These are phyloP conservation scores for Stagonosporopsis chrysanthemi DNA, from an alignment of 2,329 filamentous ascomycete genomes.

Conservation along the genomic window DNA sequence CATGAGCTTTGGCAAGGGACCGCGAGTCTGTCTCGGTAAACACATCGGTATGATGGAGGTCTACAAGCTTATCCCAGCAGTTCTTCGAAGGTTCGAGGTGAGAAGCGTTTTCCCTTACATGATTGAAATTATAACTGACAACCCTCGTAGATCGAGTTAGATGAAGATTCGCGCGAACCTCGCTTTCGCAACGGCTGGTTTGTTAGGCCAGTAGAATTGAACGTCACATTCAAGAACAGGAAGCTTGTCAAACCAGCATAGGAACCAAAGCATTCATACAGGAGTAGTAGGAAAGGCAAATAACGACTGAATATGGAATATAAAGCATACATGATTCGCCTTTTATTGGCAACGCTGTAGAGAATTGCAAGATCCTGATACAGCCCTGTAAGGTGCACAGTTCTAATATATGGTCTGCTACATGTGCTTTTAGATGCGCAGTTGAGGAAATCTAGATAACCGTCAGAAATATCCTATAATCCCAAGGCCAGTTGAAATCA, in stretches of 20 bases:
- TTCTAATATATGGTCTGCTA: no score
- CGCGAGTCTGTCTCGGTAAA: neutral
- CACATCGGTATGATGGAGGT: conserved; percentile 2
- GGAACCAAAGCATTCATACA: neutral
- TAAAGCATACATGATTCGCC: no score
- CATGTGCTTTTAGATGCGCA: no score
- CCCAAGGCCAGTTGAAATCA: no score
- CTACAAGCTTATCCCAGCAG: conserved; percentile 1
- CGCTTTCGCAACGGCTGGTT: neutral
- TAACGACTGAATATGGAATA: no score
- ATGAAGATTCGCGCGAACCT: neutral
- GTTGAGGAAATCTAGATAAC: no score
- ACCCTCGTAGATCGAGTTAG: neutral
- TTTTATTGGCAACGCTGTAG: no score
- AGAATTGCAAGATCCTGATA: no score
- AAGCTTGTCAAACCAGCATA: conserved; percentile 42
- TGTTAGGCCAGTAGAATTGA: neutral
- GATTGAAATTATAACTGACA: neutral
- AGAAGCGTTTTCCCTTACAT: neutral
- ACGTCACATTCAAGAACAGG: conserved; percentile 33
- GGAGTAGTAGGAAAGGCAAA: no score
- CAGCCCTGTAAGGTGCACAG: no score
- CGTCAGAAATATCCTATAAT: no score
- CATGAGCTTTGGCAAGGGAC: conserved; percentile 1
- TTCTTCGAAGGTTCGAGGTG: conserved; percentile 1